Conservation (phyloP, 768 basidiomycete genomes). For the Megacollybia marginata region DNA sequence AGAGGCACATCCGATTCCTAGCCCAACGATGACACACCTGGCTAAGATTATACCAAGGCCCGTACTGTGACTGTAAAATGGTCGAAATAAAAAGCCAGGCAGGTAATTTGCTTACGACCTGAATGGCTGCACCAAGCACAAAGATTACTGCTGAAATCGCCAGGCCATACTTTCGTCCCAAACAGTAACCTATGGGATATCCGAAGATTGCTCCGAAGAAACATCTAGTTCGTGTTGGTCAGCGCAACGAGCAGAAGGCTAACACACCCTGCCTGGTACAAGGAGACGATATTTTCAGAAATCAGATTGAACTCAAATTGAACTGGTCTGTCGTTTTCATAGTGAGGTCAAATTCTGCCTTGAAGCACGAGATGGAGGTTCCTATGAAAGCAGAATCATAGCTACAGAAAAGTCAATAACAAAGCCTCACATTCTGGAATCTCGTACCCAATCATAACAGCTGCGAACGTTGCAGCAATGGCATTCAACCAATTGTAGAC, state of each 20-base stretch:
- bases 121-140: conserved; percentile 30
- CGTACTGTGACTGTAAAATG: conserved; percentile 16
- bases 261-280: conserved; percentile 34
- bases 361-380: conserved; percentile 37
- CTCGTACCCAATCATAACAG: conserved; percentile 31
- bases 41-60: conserved; percentile 32
- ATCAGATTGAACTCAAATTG: conserved; percentile 20
- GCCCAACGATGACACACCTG: conserved; percentile 34
- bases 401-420: conserved; percentile 4
- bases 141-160: conserved; percentile 28
- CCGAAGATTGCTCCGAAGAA: conserved; percentile 33
- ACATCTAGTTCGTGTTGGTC: conserved; percentile 10
- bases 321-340: conserved; percentile 16
- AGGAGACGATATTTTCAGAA: conserved; percentile 38
- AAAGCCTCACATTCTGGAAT: not conserved
- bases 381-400: conserved; percentile 42
- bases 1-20: conserved; percentile 30
- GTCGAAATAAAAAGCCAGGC: not conserved
- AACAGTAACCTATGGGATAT: conserved; percentile 29
- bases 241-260: not conserved
- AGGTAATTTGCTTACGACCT: conserved; percentile 16
- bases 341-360: conserved; percentile 33
- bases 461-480: conserved; percentile 26
- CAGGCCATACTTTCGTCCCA: conserved; percentile 29
- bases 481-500: conserved; percentile 33